phyloP scores from a whole-genome alignment of 768 basidiomycete genomes.

The Gymnopilus junonius region DNA sequence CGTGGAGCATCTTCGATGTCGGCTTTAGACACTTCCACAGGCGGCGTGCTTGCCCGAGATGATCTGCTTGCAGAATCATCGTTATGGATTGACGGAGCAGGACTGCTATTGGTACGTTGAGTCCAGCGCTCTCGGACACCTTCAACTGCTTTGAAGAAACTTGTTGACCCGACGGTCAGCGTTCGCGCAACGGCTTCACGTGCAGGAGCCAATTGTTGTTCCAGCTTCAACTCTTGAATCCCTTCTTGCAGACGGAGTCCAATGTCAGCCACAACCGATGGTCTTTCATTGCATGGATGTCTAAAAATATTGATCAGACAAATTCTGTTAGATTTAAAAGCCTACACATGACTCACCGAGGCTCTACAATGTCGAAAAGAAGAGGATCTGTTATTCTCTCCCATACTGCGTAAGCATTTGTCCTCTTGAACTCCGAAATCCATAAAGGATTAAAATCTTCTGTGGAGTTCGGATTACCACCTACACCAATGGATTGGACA shows the following conservation, averaged over 20 bases:
- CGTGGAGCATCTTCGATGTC: conserved; percentile 35
- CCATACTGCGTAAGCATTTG: conserved; percentile 91
- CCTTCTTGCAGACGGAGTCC: conserved; percentile 92
- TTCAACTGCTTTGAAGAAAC: conserved; percentile 89
- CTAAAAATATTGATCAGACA: conserved; percentile 40
- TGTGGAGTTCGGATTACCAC: conserved; percentile 58
- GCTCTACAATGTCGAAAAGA: conserved; percentile 95
- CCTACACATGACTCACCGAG: conserved; percentile 56
- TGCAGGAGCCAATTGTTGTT: conserved; percentile 92
- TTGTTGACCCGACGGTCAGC: conserved; percentile 71
- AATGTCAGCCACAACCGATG: conserved; percentile 88
- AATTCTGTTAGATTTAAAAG: neutral
- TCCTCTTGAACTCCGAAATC: conserved; percentile 87
- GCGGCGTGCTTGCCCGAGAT: conserved; percentile 38
- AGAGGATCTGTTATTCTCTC: conserved; percentile 88
- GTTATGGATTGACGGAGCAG: conserved; percentile 21
- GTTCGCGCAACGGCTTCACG: conserved; percentile 87
- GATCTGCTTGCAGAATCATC: conserved; percentile 32
- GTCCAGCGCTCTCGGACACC: conserved; percentile 81
- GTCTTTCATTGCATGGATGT: conserved; percentile 93
- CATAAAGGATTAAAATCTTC: conserved; percentile 90
- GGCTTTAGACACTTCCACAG: conserved; percentile 42
- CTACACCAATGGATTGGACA: conserved; percentile 29
- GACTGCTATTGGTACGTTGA: conserved; percentile 29
- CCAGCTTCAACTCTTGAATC: conserved; percentile 90